phyloP scores from a whole-genome alignment of 768 basidiomycete species.

The Mycena epipterygia region DNA sequence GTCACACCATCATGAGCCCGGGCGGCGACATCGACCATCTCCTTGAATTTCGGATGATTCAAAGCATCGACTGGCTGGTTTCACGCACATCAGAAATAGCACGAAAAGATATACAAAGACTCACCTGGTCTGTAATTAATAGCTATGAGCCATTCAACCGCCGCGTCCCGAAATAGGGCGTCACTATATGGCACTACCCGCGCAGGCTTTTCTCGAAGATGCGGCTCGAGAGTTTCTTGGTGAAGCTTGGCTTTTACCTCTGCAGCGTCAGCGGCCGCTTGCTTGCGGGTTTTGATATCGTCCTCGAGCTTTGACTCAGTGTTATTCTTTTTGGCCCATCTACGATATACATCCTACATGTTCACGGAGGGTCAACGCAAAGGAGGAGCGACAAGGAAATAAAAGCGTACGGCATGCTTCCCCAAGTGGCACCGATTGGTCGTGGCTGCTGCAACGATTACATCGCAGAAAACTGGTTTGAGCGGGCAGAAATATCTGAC shows the following conservation, averaged over 20 bases:
- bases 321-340: not conserved
- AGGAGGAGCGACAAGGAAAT: not conserved
- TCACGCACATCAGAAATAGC: not conserved
- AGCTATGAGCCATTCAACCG: constrained; percentile 43
- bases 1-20: constrained; percentile 45
- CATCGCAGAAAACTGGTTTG: not conserved
- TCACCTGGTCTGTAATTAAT: constrained; percentile 43
- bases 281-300: not conserved
- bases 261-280: not conserved
- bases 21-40: constrained; percentile 43
- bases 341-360: not conserved
- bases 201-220: constrained; percentile 25
- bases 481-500: not conserved
- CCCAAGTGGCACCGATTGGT: not conserved
- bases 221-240: constrained; percentile 3
- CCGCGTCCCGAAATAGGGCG: constrained; percentile 33
- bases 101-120: not conserved
- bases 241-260: not conserved
- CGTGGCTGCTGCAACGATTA: not conserved
- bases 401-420: not conserved
- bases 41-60: not conserved
- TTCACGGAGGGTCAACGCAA: not conserved
- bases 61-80: not conserved
- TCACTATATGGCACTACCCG: constrained; percentile 34
- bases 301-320: not conserved